Conservation (phyloP, 1,284 basidiomycete genomes). For the Cutaneotrichosporon mucoides region DNA sequence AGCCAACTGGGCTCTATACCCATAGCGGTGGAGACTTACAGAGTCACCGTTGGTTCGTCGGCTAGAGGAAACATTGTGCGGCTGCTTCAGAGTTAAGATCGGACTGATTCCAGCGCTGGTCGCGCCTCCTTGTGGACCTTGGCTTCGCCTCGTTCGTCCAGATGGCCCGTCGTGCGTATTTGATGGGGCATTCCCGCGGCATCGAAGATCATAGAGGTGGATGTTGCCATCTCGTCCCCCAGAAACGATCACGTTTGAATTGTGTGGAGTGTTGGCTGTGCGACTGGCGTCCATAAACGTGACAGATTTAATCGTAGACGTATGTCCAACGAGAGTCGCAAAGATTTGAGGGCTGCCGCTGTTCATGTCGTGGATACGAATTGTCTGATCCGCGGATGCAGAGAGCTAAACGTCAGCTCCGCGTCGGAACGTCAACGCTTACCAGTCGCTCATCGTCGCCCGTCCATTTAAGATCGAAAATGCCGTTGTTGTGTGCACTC, state of each 20-base stretch:
- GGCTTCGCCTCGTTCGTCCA: not conserved
- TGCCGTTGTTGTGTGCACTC: slow-evolving; percentile 65
- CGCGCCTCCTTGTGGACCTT: not conserved
- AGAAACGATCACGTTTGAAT: slow-evolving; percentile 35
- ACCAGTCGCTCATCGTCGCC: slow-evolving; percentile 54
- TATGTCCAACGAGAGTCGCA: slow-evolving; percentile 42
- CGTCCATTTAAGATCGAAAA: slow-evolving; percentile 77
- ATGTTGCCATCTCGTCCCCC: slow-evolving; percentile 49
- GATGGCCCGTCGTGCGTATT: slow-evolving; percentile 4
- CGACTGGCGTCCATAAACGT: slow-evolving; percentile 38
- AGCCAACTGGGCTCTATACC: not conserved
- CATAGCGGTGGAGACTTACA: too few species aligned
- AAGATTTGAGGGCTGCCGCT: slow-evolving; percentile 20
- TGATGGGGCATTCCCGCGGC: slow-evolving; percentile 17
- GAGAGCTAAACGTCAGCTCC: slow-evolving; percentile 32
- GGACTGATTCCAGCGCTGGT: not conserved
- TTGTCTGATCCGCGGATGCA: slow-evolving; percentile 44
- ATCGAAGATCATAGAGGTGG: slow-evolving; percentile 47
- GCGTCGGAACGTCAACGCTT: slow-evolving; percentile 6
- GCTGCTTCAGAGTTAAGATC: slow-evolving; percentile 16
- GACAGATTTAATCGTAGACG: slow-evolving; percentile 43
- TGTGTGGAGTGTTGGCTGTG: slow-evolving; percentile 10
- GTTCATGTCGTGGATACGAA: slow-evolving; percentile 36
- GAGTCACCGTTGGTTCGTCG: not conserved
- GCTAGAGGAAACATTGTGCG: slow-evolving; percentile 8